Base-by-base conservation (phyloP, 1,284 basidiomycete species). In the Pyrrhoderma noxium region DNA sequence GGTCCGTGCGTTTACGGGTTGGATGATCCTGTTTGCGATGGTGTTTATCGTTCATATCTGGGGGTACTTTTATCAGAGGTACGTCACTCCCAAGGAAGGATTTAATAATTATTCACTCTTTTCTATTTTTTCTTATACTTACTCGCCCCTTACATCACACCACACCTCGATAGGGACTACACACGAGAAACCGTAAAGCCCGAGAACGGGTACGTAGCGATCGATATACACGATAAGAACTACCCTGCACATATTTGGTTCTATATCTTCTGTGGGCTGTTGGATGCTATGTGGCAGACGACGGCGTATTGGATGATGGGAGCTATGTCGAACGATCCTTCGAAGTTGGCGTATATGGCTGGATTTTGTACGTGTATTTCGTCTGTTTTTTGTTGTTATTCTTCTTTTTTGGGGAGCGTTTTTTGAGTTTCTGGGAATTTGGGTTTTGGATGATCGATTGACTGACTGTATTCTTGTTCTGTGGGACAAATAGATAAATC, bases 1-100 rank as follows among this genome's bases (percentile, higher is more conserved):
- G 18, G 60, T 71, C 23, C 80, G 84, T 21, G 85, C 84, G 2
- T 85, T 82, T 63, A 58, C 69, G 19, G 81, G 79, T 14, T 85
- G 83, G 80, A 57, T 52, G 2, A 64, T 85, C 23, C 68, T 87
- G 7, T 65, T 86, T 43, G 54, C 65, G 35, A 75, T 83, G 67
- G 77, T 84, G 14, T 81, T 83, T 60, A 65, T 76, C 41, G 74
- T 82, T 7, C 83, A 86, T 61, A 77, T 73, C 19, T 85, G 83
- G 80, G 77, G 70, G 0, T 86, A 77, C 62, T 76, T 80, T 62
- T 86, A 85, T 60, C 84, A 86, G 61, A 79, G 65, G 83, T 83
- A 49, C 49, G 67, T 65, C 19, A 36, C 40, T 35, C 27, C 27
- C 27, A n/a, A n/a, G n/a, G n/a, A n/a, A n/a, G n/a, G n/a, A n/a